Evolutionary conservation across 2,329 filamentous ascomycete species (phyloP).

Genomic region (Ustulina deusta): DNA sequence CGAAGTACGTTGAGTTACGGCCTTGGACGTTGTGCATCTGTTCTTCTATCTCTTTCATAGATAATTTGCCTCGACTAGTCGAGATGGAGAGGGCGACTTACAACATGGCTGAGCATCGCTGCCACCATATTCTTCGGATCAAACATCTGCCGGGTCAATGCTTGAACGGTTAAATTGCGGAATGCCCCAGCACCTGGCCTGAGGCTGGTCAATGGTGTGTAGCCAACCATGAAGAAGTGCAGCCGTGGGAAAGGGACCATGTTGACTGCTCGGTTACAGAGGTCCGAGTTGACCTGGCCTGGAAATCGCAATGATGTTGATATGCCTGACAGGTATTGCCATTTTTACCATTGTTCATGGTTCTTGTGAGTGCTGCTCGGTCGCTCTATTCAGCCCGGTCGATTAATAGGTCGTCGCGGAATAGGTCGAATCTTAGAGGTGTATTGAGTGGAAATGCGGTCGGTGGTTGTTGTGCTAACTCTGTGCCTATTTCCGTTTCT

Average conservation of each 20-base stretch:
- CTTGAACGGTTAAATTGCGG: neutral
- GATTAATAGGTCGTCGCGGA: too few species aligned
- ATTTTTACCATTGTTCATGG: too few species aligned
- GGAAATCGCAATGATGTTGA: constrained; percentile 2
- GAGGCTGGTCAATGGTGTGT: constrained; percentile 3
- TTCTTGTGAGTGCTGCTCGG: too few species aligned
- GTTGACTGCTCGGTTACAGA: neutral
- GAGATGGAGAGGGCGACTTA: neutral
- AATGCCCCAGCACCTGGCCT: neutral
- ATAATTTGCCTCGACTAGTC: neutral
- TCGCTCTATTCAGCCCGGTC: too few species aligned
- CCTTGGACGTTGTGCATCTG: neutral
- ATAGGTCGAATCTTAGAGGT: too few species aligned
- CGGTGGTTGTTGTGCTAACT: too few species aligned
- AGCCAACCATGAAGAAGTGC: constrained; percentile 14
- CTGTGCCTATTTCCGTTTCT: too few species aligned
- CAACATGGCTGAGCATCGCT: constrained; percentile 4
- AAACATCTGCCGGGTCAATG: constrained; percentile 11
- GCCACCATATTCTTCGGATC: constrained; percentile 12
- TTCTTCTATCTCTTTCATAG: neutral
- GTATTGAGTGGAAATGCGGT: too few species aligned
- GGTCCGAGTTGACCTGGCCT: constrained; percentile 1
- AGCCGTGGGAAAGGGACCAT: constrained; percentile 6
- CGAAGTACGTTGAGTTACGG: neutral
- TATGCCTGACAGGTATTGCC: constrained; percentile 5